phyloP scores from a whole-genome alignment of 1,284 basidiomycete species.

The Fistulina hepatica region DNA sequence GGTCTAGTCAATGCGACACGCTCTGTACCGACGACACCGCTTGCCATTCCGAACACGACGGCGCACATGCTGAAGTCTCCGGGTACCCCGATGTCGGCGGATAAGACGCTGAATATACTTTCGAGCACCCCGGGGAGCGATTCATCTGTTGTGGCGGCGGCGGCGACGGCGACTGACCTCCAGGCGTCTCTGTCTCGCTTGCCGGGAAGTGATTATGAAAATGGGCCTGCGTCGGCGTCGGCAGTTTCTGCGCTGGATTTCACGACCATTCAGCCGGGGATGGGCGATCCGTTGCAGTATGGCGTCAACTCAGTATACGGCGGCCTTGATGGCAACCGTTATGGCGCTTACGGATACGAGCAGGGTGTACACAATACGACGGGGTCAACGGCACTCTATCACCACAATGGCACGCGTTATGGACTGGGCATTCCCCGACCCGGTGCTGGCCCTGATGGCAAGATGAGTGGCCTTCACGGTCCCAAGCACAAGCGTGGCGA shows the following conservation, averaged over 20 bases:
- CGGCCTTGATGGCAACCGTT: constrained; percentile 42
- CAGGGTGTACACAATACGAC: constrained; percentile 37
- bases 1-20: constrained; percentile 50
- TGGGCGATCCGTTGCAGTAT: constrained; percentile 33
- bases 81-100: constrained; percentile 56
- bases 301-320: constrained; percentile 50
- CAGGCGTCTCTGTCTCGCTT: constrained; percentile 61
- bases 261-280: constrained; percentile 35
- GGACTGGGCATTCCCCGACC: constrained; percentile 53
- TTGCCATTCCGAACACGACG: constrained; percentile 40
- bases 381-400: constrained; percentile 73
- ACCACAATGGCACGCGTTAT: constrained; percentile 67
- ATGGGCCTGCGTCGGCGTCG: too few species aligned
- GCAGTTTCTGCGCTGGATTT: constrained; percentile 39
- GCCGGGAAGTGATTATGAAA: constrained; percentile 48
- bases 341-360: constrained; percentile 59
- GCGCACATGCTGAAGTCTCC: constrained; percentile 52
- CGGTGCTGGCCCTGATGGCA: constrained; percentile 44
- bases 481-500: constrained; percentile 91
- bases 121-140: constrained; percentile 42
- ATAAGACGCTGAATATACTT: constrained; percentile 47
- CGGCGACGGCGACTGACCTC: constrained; percentile 41
- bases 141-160: constrained; percentile 34
- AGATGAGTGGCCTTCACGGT: constrained; percentile 83
- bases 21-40: constrained; percentile 67